Conservation (phyloP, 371 early-diverging fungal genomes). For the Haplosporangium sp. region DNA sequence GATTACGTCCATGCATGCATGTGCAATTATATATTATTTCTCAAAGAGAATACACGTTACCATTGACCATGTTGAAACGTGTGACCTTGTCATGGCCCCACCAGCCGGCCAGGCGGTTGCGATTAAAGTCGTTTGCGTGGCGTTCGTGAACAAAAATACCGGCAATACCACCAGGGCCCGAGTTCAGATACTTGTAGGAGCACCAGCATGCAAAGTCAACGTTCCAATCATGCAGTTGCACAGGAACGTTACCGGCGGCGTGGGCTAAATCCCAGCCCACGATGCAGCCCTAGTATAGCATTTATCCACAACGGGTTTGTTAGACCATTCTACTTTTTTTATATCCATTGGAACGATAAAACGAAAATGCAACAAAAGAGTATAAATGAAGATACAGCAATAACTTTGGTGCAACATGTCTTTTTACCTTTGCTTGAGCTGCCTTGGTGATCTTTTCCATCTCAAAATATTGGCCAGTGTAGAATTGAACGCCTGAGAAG, state of each 20-base stretch:
- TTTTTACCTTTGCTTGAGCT: conserved; percentile 79
- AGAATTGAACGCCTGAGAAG: conserved; percentile 95
- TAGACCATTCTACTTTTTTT: background rate
- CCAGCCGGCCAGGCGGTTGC: conserved; percentile 88
- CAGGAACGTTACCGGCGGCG: conserved; percentile 93
- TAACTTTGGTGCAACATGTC: too few relatives aligned
- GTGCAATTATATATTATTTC: background rate
- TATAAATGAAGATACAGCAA: too few relatives aligned
- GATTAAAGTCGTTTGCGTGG: conserved; percentile 63
- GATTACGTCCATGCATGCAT: background rate
- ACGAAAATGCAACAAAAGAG: background rate
- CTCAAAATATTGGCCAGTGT: conserved; percentile 95
- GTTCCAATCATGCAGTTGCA: conserved; percentile 93
- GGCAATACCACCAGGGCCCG: conserved; percentile 95
- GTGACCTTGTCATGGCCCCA: conserved; percentile 89
- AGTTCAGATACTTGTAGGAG: conserved; percentile 96
- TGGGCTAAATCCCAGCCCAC: conserved; percentile 98
- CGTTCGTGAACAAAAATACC: conserved; percentile 89
- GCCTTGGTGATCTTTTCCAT: conserved; percentile 87
- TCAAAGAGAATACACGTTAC: conserved; percentile 35
- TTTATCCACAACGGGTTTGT: background rate
- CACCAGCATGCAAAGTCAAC: conserved; percentile 99
- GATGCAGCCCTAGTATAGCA: conserved; percentile 74
- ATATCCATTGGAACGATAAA: background rate
- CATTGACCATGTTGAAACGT: conserved; percentile 85